Evolutionary conservation across 768 basidiomycete genomes (phyloP).

Genomic region (Leucosporidium scottii): DNA sequence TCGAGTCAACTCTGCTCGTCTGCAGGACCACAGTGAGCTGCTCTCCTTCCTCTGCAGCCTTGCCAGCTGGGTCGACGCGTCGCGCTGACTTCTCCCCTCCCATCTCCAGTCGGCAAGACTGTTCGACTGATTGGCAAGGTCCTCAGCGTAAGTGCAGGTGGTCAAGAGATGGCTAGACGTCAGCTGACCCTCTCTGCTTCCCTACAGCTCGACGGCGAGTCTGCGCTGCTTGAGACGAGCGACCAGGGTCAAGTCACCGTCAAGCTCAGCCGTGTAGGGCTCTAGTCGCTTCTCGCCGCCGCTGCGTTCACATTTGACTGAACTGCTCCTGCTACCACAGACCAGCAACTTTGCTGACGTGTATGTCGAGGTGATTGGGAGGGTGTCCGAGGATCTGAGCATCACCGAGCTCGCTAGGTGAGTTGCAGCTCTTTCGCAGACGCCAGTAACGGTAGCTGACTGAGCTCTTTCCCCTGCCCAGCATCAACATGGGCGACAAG

Average conservation of each 20-base stretch:
- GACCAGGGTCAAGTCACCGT: constrained; percentile 25
- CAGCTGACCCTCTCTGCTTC: background rate
- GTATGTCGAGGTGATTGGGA: constrained; percentile 32
- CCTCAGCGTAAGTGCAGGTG: constrained; percentile 8
- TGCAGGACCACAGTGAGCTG: constrained; percentile 11
- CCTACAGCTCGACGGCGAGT: background rate
- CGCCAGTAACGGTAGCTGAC: too few relatives aligned
- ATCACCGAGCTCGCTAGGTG: constrained; percentile 20
- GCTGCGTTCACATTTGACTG: too few relatives aligned
- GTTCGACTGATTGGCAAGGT: constrained; percentile 26
- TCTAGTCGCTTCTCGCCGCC: background rate
- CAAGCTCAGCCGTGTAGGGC: background rate
- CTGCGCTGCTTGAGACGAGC: constrained; percentile 12
- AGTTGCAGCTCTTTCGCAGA: background rate
- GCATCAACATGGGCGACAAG: constrained; percentile 1
- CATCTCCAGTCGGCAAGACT: constrained; percentile 6
- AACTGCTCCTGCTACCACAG: background rate
- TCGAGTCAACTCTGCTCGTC: constrained; percentile 19
- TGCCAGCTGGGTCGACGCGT: background rate
- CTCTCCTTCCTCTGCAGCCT: background rate
- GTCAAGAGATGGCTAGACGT: rapidly evolving
- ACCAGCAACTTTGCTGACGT: constrained; percentile 19
- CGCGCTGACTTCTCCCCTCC: background rate
- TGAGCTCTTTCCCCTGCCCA: background rate
- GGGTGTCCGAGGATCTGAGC: constrained; percentile 20